These are phyloP conservation scores for Aeminium ludgeri DNA, from an alignment of 495 filamentous ascomycete genomes.

Conservation along the genomic window DNA sequence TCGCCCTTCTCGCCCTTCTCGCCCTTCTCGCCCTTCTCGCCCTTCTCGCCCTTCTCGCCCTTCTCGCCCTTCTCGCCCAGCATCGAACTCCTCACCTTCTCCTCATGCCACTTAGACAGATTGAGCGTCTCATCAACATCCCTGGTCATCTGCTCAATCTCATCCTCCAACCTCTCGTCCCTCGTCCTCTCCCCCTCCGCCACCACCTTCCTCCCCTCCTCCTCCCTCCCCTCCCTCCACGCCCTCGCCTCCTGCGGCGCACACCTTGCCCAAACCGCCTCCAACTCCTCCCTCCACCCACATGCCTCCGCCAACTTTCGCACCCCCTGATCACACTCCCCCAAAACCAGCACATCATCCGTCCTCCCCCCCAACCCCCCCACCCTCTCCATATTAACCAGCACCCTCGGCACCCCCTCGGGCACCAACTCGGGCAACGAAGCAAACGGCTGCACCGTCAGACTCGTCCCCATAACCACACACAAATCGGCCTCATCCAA, in stretches of 20 bases:
- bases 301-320: slow-evolving; percentile 62
- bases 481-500: slow-evolving; percentile 55
- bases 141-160: slow-evolving; percentile 25
- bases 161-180: slow-evolving; percentile 35
- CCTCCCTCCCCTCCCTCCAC: background rate
- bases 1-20: background rate
- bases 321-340: slow-evolving; percentile 71
- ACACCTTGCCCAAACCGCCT: slow-evolving; percentile 45
- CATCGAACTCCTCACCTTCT: slow-evolving; percentile 7
- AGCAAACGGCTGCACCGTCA: slow-evolving; percentile 82
- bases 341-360: slow-evolving; percentile 62
- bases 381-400: slow-evolving; percentile 80
- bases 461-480: slow-evolving; percentile 82
- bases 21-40: background rate
- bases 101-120: slow-evolving; percentile 17
- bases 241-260: slow-evolving; percentile 22
- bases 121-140: slow-evolving; percentile 26
- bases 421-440: slow-evolving; percentile 48
- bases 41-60: background rate
- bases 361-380: slow-evolving; percentile 57
- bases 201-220: slow-evolving; percentile 16
- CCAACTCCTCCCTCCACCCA: slow-evolving; percentile 77
- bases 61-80: background rate
- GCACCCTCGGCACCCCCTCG: slow-evolving; percentile 49
- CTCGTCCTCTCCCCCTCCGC: slow-evolving; percentile 19